Evolutionary conservation across 495 filamentous ascomycete species (phyloP).

Genomic region (Thozetella sp.): DNA sequence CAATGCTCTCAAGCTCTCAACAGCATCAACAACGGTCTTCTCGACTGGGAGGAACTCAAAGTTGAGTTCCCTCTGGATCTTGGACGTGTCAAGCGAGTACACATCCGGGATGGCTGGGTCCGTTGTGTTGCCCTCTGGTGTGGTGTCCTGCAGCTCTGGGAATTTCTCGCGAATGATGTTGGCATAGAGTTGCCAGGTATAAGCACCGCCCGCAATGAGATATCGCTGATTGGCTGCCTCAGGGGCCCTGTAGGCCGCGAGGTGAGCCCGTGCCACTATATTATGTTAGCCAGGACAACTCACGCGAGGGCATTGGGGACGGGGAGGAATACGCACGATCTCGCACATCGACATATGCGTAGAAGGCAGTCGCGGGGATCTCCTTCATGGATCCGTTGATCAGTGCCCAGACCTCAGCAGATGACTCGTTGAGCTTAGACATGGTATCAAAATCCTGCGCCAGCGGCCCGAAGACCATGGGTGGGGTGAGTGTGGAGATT

Average conservation of each 20-base stretch:
- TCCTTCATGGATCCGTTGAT: slow-evolving; percentile 52
- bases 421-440: slow-evolving; percentile 45
- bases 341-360: slow-evolving; percentile 46
- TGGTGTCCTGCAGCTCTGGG: slow-evolving; percentile 42
- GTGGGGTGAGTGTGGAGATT: slow-evolving; percentile 60
- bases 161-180: slow-evolving; percentile 42
- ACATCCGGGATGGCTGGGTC: slow-evolving; percentile 18
- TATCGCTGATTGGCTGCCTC: slow-evolving; percentile 50
- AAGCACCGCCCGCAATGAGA: slow-evolving; percentile 44
- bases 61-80: slow-evolving; percentile 46
- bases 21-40: slow-evolving; percentile 49
- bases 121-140: slow-evolving; percentile 29
- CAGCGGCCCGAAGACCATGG: slow-evolving; percentile 54
- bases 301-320: too few species aligned
- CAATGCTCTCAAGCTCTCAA: slow-evolving; percentile 40
- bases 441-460: slow-evolving; percentile 28
- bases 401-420: slow-evolving; percentile 36
- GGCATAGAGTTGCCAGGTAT: slow-evolving; percentile 31
- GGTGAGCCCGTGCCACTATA: slow-evolving; percentile 50
- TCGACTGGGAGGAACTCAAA: slow-evolving; percentile 50
- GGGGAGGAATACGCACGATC: too few species aligned
- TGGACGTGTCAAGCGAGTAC: slow-evolving; percentile 47
- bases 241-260: slow-evolving; percentile 42
- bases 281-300: neutral
- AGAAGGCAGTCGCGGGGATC: slow-evolving; percentile 38